phyloP scores from a whole-genome alignment of 139 green algal genomes.

The Volvox africanus region DNA sequence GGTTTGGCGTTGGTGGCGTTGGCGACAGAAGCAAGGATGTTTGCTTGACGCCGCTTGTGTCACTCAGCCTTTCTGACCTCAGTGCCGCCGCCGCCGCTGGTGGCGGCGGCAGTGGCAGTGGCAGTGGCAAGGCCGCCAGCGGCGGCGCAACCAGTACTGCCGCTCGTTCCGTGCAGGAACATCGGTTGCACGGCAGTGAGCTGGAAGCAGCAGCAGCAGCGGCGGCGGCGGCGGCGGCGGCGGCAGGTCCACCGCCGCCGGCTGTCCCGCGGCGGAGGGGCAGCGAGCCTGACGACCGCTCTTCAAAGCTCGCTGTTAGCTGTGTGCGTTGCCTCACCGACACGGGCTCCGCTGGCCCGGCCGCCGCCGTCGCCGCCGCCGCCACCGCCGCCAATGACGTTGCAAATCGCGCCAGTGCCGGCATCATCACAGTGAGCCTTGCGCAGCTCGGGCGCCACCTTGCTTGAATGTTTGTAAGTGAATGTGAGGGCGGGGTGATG shows the following conservation, averaged over 20 bases:
- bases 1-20: background rate
- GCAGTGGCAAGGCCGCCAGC: background rate
- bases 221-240: background rate
- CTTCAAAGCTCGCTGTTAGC: too few species aligned
- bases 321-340: too few species aligned
- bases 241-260: background rate
- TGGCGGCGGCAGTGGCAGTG: background rate
- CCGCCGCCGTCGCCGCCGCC: background rate
- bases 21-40: background rate
- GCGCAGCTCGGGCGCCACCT: background rate
- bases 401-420: background rate
- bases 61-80: slow-evolving; percentile 31
- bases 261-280: background rate
- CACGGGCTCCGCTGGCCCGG: background rate
- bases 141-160: too few species aligned
- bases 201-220: background rate
- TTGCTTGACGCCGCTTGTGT: background rate
- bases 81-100: background rate
- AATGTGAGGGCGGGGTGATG: too few species aligned
- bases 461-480: background rate
- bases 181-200: background rate
- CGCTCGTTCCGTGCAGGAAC: background rate
- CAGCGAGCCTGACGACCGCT: background rate
- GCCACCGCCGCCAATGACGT: background rate
- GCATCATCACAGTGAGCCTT: background rate